Evolutionary conservation across 2,329 filamentous ascomycete species (phyloP), one percentile per base, ranked within the genome.

Genomic region (Pyrenophora graminea): DNA sequence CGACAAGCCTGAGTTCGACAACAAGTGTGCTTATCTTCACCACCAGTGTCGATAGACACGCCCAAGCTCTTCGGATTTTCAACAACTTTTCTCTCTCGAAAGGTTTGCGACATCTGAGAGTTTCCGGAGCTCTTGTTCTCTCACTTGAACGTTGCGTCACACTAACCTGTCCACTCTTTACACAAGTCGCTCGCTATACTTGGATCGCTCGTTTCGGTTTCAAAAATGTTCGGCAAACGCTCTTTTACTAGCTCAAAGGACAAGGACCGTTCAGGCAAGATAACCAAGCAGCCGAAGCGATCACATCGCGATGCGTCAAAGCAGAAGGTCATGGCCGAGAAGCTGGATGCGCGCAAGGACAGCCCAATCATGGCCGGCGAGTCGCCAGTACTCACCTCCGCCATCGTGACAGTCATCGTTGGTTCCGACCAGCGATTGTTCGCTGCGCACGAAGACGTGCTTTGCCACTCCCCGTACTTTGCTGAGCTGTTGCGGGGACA

Each of bases 381-480:
- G 56, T 80, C 78, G 37, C 78, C 78, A 45, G 77, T 70, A 64
- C 78, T 85, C 67, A 82, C 82, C 64, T 83, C 81, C 62, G 88
- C 91, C 69, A 95, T 96, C 76, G 82, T 96, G 76, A 96, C 91
- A 54, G 80, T 97, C 65, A 86, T 89, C 63, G 86, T 97, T 70
- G 92, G 92, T 65, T 79, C 79, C 66, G 91, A 96, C 69, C 88
- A 89, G 73, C 89, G 92, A 68, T 82, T 96, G 74, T 97, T 97
- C 81, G 92, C 92, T 67, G 92, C 91, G 70, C 92, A 97, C 77
- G 90, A 97, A 81, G 90, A 96, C 77, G 87, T 96, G 68, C 85
- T 97, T 61, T 85, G 84, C 70, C 85, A 90, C 76, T 93, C 91
- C 72, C 88, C 91, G 62, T 95, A 89, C 76, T 95, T 97, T 75